Evolutionary conservation across 176 grass and related monocot genomes (phyloP).

Genomic region (Elymus sibiricus): DNA sequence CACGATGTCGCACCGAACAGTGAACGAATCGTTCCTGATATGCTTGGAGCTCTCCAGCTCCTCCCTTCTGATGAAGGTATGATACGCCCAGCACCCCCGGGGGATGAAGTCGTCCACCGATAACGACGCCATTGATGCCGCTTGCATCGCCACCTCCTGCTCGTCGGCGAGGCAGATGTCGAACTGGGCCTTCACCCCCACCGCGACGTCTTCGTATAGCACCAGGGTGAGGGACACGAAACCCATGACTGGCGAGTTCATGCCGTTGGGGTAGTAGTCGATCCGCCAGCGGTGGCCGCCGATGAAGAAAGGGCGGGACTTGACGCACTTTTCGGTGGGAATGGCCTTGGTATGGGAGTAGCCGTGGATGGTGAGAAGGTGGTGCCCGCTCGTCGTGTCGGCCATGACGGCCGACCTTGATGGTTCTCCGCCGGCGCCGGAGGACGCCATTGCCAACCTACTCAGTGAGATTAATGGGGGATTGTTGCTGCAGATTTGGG

Average conservation of each 20-base stretch:
- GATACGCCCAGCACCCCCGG: too few species aligned
- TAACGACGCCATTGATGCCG: too few species aligned
- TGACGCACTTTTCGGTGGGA: background rate
- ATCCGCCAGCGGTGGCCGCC: constrained; percentile 1
- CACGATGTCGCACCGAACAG: background rate
- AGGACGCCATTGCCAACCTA: too few species aligned
- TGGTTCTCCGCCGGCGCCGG: too few species aligned
- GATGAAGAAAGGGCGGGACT: background rate
- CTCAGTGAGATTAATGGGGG: too few species aligned
- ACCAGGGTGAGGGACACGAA: background rate
- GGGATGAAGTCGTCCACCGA: too few species aligned
- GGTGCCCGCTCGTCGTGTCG: background rate
- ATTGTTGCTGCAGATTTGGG: too few species aligned
- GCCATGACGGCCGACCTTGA: too few species aligned
- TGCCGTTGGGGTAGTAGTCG: constrained; percentile 4
- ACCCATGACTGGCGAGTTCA: background rate
- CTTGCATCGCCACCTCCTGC: too few species aligned
- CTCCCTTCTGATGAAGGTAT: background rate
- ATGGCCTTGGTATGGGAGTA: background rate
- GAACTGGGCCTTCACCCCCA: background rate
- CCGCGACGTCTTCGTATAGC: background rate
- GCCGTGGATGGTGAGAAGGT: background rate
- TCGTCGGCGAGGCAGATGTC: background rate
- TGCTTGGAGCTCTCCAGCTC: background rate
- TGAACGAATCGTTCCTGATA: background rate